A percentile compares a stretch with the other conserved stretches of the same genome.
Conservation (phyloP, 179 eudicot species). For the Nepenthes alata region DNA sequence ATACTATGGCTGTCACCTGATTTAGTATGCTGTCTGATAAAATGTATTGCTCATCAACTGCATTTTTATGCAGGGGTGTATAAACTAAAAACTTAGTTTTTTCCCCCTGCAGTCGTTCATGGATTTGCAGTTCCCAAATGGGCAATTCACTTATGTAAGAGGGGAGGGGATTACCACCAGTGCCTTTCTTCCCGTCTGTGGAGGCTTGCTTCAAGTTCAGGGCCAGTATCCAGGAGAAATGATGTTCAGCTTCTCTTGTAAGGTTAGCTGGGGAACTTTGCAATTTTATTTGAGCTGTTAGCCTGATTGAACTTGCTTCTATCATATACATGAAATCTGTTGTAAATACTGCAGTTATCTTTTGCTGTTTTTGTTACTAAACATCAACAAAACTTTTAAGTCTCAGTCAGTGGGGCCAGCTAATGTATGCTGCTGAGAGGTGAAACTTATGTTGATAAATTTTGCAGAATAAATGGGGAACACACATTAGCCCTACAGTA, state of each 20-base stretch:
- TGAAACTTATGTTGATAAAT: not conserved
- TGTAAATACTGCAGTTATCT: not conserved
- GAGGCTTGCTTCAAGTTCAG: conserved; percentile 96
- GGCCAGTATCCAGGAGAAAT: conserved; percentile 97
- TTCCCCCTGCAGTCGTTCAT: conserved; percentile 65
- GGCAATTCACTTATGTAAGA: conserved; percentile 83
- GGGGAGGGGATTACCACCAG: conserved; percentile 94
- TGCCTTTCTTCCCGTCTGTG: conserved; percentile 69
- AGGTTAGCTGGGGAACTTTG: conserved; percentile 34
- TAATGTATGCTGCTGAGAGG: no score
- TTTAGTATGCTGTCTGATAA: not conserved
- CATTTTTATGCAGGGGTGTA: no score
- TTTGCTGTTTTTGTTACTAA: not conserved
- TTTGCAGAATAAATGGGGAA: conserved; percentile 85
- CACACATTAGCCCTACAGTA: conserved; percentile 63
- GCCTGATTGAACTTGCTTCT: not conserved
- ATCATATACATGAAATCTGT: not conserved
- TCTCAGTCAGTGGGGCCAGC: no score
- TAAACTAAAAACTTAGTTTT: not conserved
- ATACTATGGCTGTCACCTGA: not conserved
- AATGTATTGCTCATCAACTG: no score
- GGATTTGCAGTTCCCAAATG: conserved; percentile 97
- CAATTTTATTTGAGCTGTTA: not conserved
- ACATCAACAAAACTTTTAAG: no score
- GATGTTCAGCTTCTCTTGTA: conserved; percentile 88